phyloP scores from a whole-genome alignment of 169 alveolate genomes.

The Cryptosporidium ubiquitum region DNA sequence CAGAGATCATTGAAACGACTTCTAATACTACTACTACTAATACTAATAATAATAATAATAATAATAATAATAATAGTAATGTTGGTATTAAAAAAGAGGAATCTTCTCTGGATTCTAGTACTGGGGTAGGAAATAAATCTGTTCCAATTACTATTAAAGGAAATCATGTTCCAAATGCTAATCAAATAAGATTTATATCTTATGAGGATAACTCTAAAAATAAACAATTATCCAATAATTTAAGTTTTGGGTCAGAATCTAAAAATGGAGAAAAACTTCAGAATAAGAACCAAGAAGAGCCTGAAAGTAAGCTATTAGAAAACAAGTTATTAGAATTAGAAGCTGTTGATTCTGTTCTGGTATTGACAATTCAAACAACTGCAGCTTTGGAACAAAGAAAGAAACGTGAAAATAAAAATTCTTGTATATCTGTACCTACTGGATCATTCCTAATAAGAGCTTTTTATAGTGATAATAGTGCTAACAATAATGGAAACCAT shows the following conservation, averaged over 20 bases:
- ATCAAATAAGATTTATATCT: conserved; percentile 54
- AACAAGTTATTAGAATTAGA: conserved; percentile 48
- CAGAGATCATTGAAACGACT: not conserved
- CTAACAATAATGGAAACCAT: not conserved
- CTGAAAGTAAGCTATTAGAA: conserved; percentile 13
- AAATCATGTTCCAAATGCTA: conserved; percentile 61
- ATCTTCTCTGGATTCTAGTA: not conserved
- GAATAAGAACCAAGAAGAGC: not conserved
- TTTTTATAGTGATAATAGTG: conserved; percentile 7
- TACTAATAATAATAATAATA: not conserved
- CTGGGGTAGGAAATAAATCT: not conserved
- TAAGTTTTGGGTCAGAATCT: not conserved
- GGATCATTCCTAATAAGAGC: conserved; percentile 49
- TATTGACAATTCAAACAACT: conserved; percentile 67
- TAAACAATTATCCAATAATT: not conserved
- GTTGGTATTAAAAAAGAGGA: conserved; percentile 6
- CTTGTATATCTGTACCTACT: conserved; percentile 33
- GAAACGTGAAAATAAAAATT: conserved; percentile 50
- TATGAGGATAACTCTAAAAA: not conserved
- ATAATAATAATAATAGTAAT: too few relatives aligned
- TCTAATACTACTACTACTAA: not conserved
- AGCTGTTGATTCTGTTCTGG: conserved; percentile 61
- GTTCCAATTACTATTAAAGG: conserved; percentile 54
- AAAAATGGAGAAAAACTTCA: not conserved
- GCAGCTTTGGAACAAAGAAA: conserved; percentile 71